Evolutionary conservation across 768 basidiomycete species (phyloP), one percentile per base, ranked within the genome.

Genomic region (Cantharellus cinnabarinus): DNA sequence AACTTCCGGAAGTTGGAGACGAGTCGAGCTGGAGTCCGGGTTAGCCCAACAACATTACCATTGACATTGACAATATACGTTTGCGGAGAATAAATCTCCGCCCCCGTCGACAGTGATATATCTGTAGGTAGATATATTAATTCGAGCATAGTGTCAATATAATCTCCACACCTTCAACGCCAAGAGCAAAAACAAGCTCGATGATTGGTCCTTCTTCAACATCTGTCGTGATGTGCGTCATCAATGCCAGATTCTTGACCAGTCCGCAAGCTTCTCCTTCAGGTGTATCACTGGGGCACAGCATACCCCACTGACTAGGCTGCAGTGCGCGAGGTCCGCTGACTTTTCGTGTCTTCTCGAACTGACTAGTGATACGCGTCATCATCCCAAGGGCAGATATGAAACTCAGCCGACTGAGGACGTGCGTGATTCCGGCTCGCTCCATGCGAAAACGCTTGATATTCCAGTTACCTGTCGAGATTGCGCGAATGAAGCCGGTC

Each of bases 181-280:
- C 95, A n/a, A 98, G 79, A 81, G 95, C 83, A 70, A 84, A 93
- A 3, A 88, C 82, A 41, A 97, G 73, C 60, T 83, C 79, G 63
- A 89, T 80, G 58, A 99, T 86, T 1, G 94, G 93, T 61, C 83
- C 88, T 69, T 99, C 95, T 62, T 94, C 91, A 39, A 91, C 94
- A 69, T 98, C 95, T 48, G 95, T 98, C 4, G 95, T 99, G 68
- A 99, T 98, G 70, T 99, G 94, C 2, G 95, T 98, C 95, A 99
- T 99, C 14, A 99, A 75, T 2, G 95, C 95, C 62, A 99, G 73
- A 71, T 99, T 99, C 75, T 99, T 99, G 52, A 99, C 95, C 60
- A 99, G 73, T 35, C 95, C 95, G 67, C 95, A 99, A 15, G 95
- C 95, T 72, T 99, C 95, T 68, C 95, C 95, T 81, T 99, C 95